phyloP scores from a whole-genome alignment of 352 stramenopile genomes.

The Pythium pyrilobum region DNA sequence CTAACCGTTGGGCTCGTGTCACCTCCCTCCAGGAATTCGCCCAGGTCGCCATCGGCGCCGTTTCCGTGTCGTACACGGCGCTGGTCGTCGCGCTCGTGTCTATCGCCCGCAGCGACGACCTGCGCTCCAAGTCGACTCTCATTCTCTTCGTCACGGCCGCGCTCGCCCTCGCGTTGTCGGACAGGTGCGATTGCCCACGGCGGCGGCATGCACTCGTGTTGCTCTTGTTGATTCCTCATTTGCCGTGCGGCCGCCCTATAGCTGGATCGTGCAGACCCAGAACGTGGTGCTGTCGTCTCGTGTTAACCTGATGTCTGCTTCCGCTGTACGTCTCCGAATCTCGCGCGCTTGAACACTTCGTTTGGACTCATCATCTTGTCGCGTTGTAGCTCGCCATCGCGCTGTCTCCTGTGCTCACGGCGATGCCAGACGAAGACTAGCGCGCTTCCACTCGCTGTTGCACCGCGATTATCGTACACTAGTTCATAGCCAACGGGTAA shows the following conservation, averaged over 20 bases:
- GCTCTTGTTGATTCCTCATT: neutral
- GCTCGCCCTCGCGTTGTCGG: slow-evolving; percentile 53
- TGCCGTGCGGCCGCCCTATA: neutral
- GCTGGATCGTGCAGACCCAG: slow-evolving; percentile 36
- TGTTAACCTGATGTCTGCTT: slow-evolving; percentile 71
- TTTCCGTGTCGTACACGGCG: slow-evolving; percentile 47
- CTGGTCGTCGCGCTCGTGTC: slow-evolving; percentile 42
- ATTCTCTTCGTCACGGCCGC: slow-evolving; percentile 31
- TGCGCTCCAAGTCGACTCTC: slow-evolving; percentile 53
- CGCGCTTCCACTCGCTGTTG: neutral
- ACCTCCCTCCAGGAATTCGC: slow-evolving; percentile 29
- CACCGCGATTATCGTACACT: neutral
- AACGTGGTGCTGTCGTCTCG: slow-evolving; percentile 52
- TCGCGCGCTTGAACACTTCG: neutral
- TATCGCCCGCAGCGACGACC: slow-evolving; percentile 44
- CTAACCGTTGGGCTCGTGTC: neutral
- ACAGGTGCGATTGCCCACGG: slow-evolving; percentile 34
- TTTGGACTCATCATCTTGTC: neutral
- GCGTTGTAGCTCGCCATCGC: slow-evolving; percentile 46
- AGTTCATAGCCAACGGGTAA: neutral
- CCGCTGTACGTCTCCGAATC: slow-evolving; percentile 37
- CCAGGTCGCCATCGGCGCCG: slow-evolving; percentile 31
- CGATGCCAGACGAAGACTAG: slow-evolving; percentile 43
- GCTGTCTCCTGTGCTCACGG: slow-evolving; percentile 55
- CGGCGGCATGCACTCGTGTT: neutral